Evolutionary conservation across 768 basidiomycete species (phyloP), one percentile per base, ranked within the genome.

Genomic region (Leucocoprinus birnbaumii): DNA sequence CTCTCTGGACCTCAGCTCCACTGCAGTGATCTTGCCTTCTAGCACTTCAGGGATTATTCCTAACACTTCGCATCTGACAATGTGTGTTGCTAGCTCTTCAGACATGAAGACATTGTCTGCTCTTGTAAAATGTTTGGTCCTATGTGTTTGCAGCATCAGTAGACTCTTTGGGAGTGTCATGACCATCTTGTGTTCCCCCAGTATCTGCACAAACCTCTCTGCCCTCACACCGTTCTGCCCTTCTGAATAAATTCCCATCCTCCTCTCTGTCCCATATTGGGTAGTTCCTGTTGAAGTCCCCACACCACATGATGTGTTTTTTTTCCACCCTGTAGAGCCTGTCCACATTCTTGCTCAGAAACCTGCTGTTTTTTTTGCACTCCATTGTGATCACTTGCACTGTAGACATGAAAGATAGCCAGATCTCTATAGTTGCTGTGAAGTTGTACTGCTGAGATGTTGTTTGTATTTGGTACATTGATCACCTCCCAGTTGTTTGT

Each of bases 21-120:
- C n/a, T n/a, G n/a, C n/a, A n/a, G n/a, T n/a, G n/a, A n/a, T n/a
- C n/a, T n/a, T n/a, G n/a, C n/a, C n/a, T n/a, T n/a, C n/a, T n/a
- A n/a, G n/a, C n/a, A n/a, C n/a, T n/a, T n/a, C n/a, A n/a, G n/a
- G n/a, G n/a, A n/a, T n/a, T n/a, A n/a, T n/a, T n/a, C n/a, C n/a
- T n/a, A n/a, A n/a, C n/a, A n/a, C 63, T 2, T 67, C 48, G 62
- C 77, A 80, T 7, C 37, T 13, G 8, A 68, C 56, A 1, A 75
- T 38, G 0, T 24, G 7, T 1, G 64, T 54, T 0, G 43, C 9
- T 0, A 70, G 25, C 0, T 52, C 34, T 0, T 45, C 35, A 3
- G 70, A 59, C 26, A 61, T 57, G 56, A 74, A 80, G 0, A 80
- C 71, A 50, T 82, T 80, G 63, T 81, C 77, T 1, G 70, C 68